Evolutionary conservation across 1,284 basidiomycete genomes (phyloP), one percentile per base, ranked within the genome.

Genomic region (Nidula niveotomentosa): DNA sequence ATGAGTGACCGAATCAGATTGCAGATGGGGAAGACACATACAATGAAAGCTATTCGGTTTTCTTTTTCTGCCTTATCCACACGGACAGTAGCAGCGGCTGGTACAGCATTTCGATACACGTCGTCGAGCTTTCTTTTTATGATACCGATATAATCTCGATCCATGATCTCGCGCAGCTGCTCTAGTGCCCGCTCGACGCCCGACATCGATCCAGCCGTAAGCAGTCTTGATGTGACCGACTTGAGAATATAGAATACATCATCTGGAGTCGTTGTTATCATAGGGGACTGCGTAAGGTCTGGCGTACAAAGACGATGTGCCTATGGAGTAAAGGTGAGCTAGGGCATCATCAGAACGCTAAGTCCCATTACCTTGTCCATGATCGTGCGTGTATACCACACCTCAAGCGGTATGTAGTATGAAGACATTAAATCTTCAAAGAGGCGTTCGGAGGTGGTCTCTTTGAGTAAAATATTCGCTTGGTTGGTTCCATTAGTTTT

Each of bases 231-330:
- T 4, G 95, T 76, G 2, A 95, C 88, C 3, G 88, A 79, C 70
- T 96, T 97, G 58, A 97, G 75, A 54, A 98, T 89, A 71, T 96
- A 98, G 72, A 98, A 98, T 1, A 89, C 91, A 63, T 98, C 95
- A 67, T 98, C 95, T 0, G 96, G 92, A 0, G 89, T 88, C 46
- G 91, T 84, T 53, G 93, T 87, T 6, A 76, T 78, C 3, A 76
- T 73, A 43, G 80, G 86, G 23, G 63, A 71, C 60, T 92, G 86
- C 1, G 88, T 80, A 23, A 81, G 70, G 69, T 96, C 93, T 9
- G 86, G 71, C 17, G 69, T 80, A 3, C 89, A 85, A 45, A 90
- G 72, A 34, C 81, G 80, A 62, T 89, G 88, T n/a, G 90, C 90
- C 89, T 90, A 60, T 52, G 51, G 41, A 45, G 41, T 36, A 23